Base-by-base conservation (phyloP, 1,139 yeast species). In the Keqinozyma sinolaborantium region DNA sequence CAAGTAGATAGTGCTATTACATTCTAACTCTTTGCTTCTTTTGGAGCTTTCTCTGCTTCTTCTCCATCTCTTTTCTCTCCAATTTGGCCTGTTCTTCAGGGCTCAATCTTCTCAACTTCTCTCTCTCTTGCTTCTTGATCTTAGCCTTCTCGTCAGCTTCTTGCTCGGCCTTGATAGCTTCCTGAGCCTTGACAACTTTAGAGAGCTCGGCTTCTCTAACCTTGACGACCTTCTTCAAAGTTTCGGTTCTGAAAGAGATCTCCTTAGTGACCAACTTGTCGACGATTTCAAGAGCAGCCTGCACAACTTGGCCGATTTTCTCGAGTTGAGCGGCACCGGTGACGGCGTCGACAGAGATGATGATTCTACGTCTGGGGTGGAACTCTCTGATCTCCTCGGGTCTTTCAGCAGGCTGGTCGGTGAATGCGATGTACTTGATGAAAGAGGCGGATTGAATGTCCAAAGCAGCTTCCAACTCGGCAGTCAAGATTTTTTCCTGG, bases 31-130 rank as follows among this genome's bases (percentile, higher is more conserved):
- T 65, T 47, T 62, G 68, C 49, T 65, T 68, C 53, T 52, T 68
- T 47, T 56, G 64, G 41, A 55, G 50, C 47, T 65, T 67, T 51
- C 61, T 67, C 42, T 63, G 69, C 49, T 53, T 66, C 56, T 58
- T 64, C 40, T 64, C 71, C 33, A 48, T 42, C 23, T 70, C 72
- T 64, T 81, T 86, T 64, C 77, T 83, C 48, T 84, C 94, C 34
- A 74, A 59, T 61, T 82, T 86, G 47, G 79, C 79, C 57, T 79
- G 85, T 50, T 81, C 86, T 53, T 82, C 88, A 41, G 85, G 77
- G 29, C 80, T 70, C 53, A 82, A 58, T 40, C 69, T 67, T 50
- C 81, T 67, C 51, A 71, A 54, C 41, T 70, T 64, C 48, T 79
- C 77, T 42, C 70, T 68, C 49, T 78, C 73, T 51, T 74, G 73